A percentile compares a stretch with the other conserved stretches of the same genome.
phyloP scores from a whole-genome alignment of 2,329 filamentous ascomycete genomes.

The Cercospora sp. region DNA sequence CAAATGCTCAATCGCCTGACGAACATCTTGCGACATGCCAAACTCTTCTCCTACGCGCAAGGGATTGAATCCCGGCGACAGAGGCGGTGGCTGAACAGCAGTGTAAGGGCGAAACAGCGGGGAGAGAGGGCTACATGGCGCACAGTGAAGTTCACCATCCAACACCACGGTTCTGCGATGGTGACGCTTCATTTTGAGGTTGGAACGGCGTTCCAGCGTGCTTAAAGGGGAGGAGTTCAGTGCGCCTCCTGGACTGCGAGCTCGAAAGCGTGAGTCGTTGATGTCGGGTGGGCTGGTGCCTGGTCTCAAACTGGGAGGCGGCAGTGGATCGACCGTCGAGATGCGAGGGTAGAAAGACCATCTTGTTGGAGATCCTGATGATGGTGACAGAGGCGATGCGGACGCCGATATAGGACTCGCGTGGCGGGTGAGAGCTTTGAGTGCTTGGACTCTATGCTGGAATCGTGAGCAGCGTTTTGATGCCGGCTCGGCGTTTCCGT shows the following conservation, averaged over 20 bases:
- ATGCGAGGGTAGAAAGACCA: neutral
- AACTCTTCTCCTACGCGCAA: neutral
- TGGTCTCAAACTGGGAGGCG: neutral
- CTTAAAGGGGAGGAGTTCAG: neutral
- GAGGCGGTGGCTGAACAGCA: neutral
- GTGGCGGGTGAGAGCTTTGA: neutral
- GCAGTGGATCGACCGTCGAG: neutral
- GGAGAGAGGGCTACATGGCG: neutral
- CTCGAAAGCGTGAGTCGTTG: neutral
- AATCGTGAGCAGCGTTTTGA: neutral
- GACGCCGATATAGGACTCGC: neutral
- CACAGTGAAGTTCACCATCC: neutral
- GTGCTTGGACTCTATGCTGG: neutral
- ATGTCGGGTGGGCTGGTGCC: neutral
- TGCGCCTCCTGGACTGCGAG: neutral
- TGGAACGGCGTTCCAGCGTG: neutral
- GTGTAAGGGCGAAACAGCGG: neutral
- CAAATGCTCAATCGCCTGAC: neutral
- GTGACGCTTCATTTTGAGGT: neutral
- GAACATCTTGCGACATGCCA: neutral
- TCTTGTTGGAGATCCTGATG: neutral
- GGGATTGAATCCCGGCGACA: neutral
- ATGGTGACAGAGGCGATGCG: neutral
- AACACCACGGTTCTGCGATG: neutral
- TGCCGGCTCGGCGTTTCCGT: neutral